Base-by-base conservation (phyloP, 1,284 basidiomycete species). In the Cystobasidium slooffiae region DNA sequence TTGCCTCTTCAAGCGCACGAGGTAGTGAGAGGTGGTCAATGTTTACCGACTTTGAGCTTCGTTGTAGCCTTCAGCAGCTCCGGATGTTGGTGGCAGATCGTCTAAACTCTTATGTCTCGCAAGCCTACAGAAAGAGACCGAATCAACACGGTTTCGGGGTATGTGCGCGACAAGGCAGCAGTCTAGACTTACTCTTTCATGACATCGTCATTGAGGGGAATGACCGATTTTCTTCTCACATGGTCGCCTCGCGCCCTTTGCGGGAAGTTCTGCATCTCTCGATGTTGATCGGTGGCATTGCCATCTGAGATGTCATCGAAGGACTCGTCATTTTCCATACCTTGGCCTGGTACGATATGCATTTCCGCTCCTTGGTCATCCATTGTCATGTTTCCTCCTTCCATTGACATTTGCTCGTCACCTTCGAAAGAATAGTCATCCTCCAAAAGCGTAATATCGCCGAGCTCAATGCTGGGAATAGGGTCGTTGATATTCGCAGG, bases 161-260 rank as follows among this genome's bases (percentile, higher is more conserved):
- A 3, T 20, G 43, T 7, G 37, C 18, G 24, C 22, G 8, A 39
- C 41, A 22, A 8, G 20, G 9, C 53, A 18, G 39, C 2, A 20
- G 14, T 18, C 4, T 52, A 16, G 7, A 73, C 70, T 73, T 39
- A 73, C 76, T 83, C 82, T 66, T 79, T 79, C 62, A 83, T 75
- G 16, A 83, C 81, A 18, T 79, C 79, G 9, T 82, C 80, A 72
- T 83, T 82, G 75, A 83, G 80, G 39, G 83, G 83, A 66, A 83
- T 83, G 20, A 82, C 82, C 43, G 80, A 81, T 77, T 83, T 83
- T 55, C 83, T 74, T 41, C 77, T 68, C 5, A 78, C 75, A 56
- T 77, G 79, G 22, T 68, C 46, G 16, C 24, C 70, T 66, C 70
- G 51, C 14, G 41, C 51, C 37, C 67, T 47, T 37, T 72, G 63